A percentile compares a stretch with the other conserved stretches of the same genome.
phyloP scores from a whole-genome alignment of 768 basidiomycete species.

The Lenzites betulinus region DNA sequence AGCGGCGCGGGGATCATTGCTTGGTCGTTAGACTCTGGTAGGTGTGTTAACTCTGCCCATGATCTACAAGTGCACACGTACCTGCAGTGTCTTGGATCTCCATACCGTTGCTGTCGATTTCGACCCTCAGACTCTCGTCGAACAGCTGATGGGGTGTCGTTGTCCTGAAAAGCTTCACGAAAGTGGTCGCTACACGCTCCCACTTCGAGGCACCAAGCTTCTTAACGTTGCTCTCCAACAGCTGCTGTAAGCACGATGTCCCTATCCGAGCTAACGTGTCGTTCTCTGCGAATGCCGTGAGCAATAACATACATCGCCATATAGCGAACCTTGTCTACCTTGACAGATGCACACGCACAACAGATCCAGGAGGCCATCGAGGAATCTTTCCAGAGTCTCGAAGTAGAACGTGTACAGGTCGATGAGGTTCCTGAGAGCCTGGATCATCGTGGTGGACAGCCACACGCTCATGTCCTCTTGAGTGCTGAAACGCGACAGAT shows the following conservation, averaged over 20 bases:
- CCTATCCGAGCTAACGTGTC: conserved; percentile 97
- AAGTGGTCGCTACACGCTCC: conserved; percentile 91
- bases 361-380: conserved; percentile 93
- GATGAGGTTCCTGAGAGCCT: conserved; percentile 92
- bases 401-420: conserved; percentile 97
- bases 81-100: conserved; percentile 54
- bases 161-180: conserved; percentile 94
- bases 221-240: conserved; percentile 88
- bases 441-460: conserved; percentile 99
- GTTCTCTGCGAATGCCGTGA: conserved; percentile 66
- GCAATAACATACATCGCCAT: not conserved
- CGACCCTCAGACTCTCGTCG: conserved; percentile 86
- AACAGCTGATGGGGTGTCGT: conserved; percentile 98
- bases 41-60: conserved; percentile 8
- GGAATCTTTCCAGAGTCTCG: conserved; percentile 81
- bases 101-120: conserved; percentile 62
- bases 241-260: conserved; percentile 95
- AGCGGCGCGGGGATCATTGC: conserved; percentile 87
- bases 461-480: conserved; percentile 99
- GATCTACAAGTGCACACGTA: conserved; percentile 7
- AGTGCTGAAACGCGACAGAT: conserved; percentile 88
- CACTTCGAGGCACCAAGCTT: conserved; percentile 85
- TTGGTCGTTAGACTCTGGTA: conserved; percentile 60
- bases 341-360: conserved; percentile 97
- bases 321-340: conserved; percentile 54